Conservation (phyloP, 768 basidiomycete species). For the Collybia sp. region DNA sequence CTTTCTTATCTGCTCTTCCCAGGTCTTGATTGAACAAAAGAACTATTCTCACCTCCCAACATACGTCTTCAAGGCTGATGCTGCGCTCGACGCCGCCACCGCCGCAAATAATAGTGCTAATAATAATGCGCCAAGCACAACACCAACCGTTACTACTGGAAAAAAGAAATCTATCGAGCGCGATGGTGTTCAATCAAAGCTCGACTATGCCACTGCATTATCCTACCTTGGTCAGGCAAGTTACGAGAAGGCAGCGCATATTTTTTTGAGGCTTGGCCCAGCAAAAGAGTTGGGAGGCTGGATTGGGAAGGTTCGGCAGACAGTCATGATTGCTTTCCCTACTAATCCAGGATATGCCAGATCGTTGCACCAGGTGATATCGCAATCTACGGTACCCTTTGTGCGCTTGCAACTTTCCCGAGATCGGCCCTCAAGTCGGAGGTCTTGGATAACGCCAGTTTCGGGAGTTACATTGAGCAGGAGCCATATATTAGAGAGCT, state of each 20-base stretch:
- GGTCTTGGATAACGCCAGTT: slow-evolving; percentile 63
- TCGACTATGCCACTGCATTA: slow-evolving; percentile 78
- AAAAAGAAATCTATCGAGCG: slow-evolving; percentile 55
- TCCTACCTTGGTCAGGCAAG: slow-evolving; percentile 65
- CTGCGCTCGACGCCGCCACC: slow-evolving; percentile 67
- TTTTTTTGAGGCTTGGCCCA: slow-evolving; percentile 66
- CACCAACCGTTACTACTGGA: slow-evolving; percentile 25
- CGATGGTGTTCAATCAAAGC: slow-evolving; percentile 68
- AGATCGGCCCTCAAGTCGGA: slow-evolving; percentile 66
- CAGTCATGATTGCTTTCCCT: background rate
- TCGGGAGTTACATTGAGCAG: slow-evolving; percentile 77
- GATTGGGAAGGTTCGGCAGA: slow-evolving; percentile 55
- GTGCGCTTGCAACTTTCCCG: slow-evolving; percentile 73
- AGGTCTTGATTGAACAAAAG: slow-evolving; percentile 83
- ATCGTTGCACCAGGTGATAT: slow-evolving; percentile 80
- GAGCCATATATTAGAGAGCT: slow-evolving; percentile 86
- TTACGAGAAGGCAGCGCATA: slow-evolving; percentile 78
- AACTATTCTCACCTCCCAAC: slow-evolving; percentile 85
- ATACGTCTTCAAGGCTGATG: slow-evolving; percentile 96
- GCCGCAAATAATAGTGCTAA: slow-evolving; percentile 21
- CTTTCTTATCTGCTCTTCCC: background rate
- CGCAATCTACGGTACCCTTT: slow-evolving; percentile 81
- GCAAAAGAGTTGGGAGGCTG: slow-evolving; percentile 71
- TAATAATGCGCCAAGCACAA: slow-evolving; percentile 11
- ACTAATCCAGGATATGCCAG: slow-evolving; percentile 25